Evolutionary conservation across 73 alveolate species (phyloP), one percentile per base, ranked within the genome.

Genomic region (Blepharisma japonicum): DNA sequence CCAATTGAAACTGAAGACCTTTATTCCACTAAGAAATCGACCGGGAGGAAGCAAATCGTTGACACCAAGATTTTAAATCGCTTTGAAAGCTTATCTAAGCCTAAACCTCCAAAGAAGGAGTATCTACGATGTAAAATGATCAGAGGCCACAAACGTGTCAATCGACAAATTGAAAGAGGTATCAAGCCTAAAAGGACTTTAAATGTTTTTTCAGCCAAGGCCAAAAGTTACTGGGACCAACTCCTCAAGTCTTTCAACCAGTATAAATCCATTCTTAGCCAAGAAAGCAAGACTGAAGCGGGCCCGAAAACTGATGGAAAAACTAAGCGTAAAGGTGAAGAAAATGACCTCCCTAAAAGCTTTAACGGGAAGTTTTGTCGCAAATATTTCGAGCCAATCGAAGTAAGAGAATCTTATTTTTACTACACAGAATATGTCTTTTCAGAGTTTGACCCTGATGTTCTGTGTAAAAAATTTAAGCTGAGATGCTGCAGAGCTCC

Each of bases 251-350:
- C 23, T 0, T 53, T 14, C 23, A 20, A 53, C 23, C 27, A 53
- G 23, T 14, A 53, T 20, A 53, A 14, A 53, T 20, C n/a, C n/a
- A 14, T 53, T 53, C 23, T 53, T 4, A 20, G n/a, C 23, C n/a
- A 53, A 14, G 27, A 14, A 53, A 53, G 67, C 4, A 53, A 53
- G 67, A 53, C 67, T 14, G 67, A 53, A 53, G 67, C 67, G 0
- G 67, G 67, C 23, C 67, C 67, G 23, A 53, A 53, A 53, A 53
- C 67, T 53, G 67, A 53, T 53, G 67, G 67, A 11, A 53, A 53
- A 53, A 20, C 67, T 1, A 53, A 20, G 67, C 67, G 67, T 20
- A 11, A 53, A 53, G 67, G n/a, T 20, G 23, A 14, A 14, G n/a
- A 11, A 53, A 20, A 53, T 14, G 23, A 53, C 23, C n/a, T 53